Evolutionary conservation across 2,329 filamentous ascomycete genomes (phyloP).

Genomic region (Verticillium nonalfalfae): DNA sequence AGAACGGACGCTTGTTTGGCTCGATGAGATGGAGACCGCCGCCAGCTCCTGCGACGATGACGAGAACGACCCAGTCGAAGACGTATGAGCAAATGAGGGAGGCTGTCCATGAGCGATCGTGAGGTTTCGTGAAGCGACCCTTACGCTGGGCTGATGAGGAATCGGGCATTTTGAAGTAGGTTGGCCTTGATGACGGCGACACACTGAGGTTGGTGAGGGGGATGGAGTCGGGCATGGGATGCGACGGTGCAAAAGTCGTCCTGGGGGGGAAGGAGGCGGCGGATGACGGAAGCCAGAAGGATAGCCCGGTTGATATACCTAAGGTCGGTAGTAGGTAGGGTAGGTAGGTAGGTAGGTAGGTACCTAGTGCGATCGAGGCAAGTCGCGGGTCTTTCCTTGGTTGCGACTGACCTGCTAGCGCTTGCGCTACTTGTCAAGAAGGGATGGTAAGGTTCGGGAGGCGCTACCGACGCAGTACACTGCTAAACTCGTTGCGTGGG

Average conservation of each 20-base stretch:
- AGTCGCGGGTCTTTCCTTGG: too few relatives aligned
- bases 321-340: too few relatives aligned
- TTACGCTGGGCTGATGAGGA: constrained; percentile 6
- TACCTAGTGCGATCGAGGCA: too few relatives aligned
- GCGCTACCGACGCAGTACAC: background rate
- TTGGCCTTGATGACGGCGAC: constrained; percentile 7
- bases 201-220: constrained; percentile 8
- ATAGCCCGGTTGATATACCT: background rate
- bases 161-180: constrained; percentile 24
- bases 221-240: constrained; percentile 12
- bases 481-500: background rate
- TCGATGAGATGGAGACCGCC: constrained; percentile 51
- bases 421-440: background rate
- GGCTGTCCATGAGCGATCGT: constrained; percentile 6
- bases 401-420: too few relatives aligned
- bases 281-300: background rate
- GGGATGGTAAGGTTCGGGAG: background rate
- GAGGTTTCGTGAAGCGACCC: constrained; percentile 5
- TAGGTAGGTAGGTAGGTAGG: too few relatives aligned
- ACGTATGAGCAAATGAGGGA: constrained; percentile 56
- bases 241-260: constrained; percentile 6
- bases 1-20: constrained; percentile 66
- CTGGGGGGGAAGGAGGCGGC: background rate
- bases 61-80: constrained; percentile 67
- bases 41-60: constrained; percentile 51